A percentile compares a stretch with the other conserved stretches of the same genome.
These are phyloP conservation scores for Excoecaria agallocha DNA, from an alignment of 345 rosid genomes.

Conservation along the genomic window DNA sequence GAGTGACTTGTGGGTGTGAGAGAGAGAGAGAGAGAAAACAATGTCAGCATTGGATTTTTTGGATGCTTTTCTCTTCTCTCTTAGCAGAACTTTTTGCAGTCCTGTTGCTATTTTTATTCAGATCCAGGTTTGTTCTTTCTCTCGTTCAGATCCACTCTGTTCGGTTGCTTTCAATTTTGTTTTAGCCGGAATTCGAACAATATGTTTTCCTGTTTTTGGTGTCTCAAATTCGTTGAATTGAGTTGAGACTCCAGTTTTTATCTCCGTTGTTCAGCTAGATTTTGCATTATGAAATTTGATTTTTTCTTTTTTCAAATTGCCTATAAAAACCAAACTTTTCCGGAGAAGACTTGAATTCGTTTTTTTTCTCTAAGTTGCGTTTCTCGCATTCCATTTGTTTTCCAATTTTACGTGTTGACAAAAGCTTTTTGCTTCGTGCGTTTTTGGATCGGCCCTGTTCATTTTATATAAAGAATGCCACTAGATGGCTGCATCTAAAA, in stretches of 20 bases:
- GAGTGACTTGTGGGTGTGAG: neutral
- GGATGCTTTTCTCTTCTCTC: constrained; percentile 79
- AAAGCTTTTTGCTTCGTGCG: neutral
- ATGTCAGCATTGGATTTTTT: constrained; percentile 64
- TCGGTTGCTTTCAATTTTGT: neutral
- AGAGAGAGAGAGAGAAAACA: constrained; percentile 19
- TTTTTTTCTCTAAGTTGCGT: no score
- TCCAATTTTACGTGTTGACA: neutral
- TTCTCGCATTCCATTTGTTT: neutral
- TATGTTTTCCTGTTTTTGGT: neutral
- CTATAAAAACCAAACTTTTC: neutral
- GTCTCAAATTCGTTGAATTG: constrained; percentile 2
- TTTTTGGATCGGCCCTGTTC: neutral
- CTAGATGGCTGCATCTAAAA: neutral
- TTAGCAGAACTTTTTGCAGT: constrained; percentile 62
- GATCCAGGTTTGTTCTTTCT: constrained; percentile 68
- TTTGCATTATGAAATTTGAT: neutral
- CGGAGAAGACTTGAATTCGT: neutral
- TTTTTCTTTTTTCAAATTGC: neutral
- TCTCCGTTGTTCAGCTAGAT: neutral
- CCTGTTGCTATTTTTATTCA: constrained; percentile 83
- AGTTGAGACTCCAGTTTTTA: neutral
- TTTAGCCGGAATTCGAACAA: neutral
- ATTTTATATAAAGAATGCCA: neutral
- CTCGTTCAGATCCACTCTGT: constrained; percentile 30